Base-by-base conservation (phyloP, 2,329 filamentous ascomycete species). In the Scedosporium minutisporum region DNA sequence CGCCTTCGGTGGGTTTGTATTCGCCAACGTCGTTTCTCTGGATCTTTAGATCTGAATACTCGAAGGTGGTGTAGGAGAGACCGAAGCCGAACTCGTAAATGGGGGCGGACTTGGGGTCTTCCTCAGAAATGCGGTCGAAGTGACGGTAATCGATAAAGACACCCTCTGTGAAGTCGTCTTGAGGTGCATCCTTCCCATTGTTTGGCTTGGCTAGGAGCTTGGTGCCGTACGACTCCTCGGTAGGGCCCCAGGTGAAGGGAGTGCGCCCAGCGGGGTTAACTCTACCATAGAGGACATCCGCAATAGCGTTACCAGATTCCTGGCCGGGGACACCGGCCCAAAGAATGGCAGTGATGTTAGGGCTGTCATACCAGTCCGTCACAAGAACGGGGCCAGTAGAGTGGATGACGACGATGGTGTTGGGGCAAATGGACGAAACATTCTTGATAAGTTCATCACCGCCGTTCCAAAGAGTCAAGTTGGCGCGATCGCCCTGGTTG, bases 401-500 rank as follows among this genome's bases (percentile, higher is more conserved):
- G 78, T 97, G 93, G 64, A 97, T 88, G 63, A 97, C 85, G 16
- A 97, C 90, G 64, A 97, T 88, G 12, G 92, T 96, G 81, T 97
- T 96, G 77, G 88, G 86, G 80, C 88, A 93, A 65, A 86, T 72
- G 6, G 86, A 80, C 0, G 91, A 87, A 10, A 96, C 90, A 58
- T 89, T 91, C 74, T 89, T 83, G 75, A 97, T 89, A 62, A 97
- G 77, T 0, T 82, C 80, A 61, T 97, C 91, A 48, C 91, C 93
- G 64, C 87, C 82, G 64, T 87, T 81, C 93, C 93, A 97, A 0
- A 96, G 80, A 0, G 92, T 96, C 44, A 99, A 80, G 76, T 99
- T 97, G 70, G 93, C 92, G 61, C 95, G 88, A 73, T 97, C 93
- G 63, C 95, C 95, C 64, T 82, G 78, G 72, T 97, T 97, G 62